These are phyloP conservation scores for Trichothecium roseum DNA, from an alignment of 2,329 filamentous ascomycete species.

Conservation along the genomic window DNA sequence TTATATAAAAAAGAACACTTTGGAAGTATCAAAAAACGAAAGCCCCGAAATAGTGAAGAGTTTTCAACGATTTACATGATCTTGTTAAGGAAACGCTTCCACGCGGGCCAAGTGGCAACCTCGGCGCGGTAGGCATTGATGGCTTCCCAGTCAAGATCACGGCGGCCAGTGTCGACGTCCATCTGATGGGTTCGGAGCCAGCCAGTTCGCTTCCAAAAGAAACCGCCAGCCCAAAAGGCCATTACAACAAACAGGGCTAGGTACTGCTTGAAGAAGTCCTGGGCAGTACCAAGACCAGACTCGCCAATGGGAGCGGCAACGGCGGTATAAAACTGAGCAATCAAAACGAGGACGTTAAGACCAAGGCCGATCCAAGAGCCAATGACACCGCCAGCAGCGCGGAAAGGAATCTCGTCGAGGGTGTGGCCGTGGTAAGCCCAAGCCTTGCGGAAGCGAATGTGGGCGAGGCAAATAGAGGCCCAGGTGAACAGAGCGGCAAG, in stretches of 20 bases:
- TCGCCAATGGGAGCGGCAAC: slow-evolving; percentile 24
- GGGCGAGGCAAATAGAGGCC: slow-evolving; percentile 52
- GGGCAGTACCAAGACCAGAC: slow-evolving; percentile 25
- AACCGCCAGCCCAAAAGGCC: slow-evolving; percentile 46
- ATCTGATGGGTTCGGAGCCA: slow-evolving; percentile 51
- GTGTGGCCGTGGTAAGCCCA: slow-evolving; percentile 49
- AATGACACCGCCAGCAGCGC: slow-evolving; percentile 46
- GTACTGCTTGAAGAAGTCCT: slow-evolving; percentile 45
- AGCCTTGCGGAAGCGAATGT: slow-evolving; percentile 54
- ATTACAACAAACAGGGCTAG: slow-evolving; percentile 45
- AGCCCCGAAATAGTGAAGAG: too few relatives aligned
- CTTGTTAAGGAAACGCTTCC: slow-evolving; percentile 29
- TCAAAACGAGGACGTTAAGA: slow-evolving; percentile 43
- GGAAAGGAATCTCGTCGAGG: slow-evolving; percentile 58
- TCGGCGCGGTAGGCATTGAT: slow-evolving; percentile 44
- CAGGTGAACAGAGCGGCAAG: slow-evolving; percentile 53
- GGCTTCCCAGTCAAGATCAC: slow-evolving; percentile 55
- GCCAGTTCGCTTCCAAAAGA: slow-evolving; percentile 54
- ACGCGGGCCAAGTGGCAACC: slow-evolving; percentile 40
- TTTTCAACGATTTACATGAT: slow-evolving; percentile 21
- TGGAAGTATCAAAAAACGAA: too few relatives aligned
- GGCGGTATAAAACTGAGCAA: slow-evolving; percentile 46
- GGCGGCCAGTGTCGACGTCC: slow-evolving; percentile 56
- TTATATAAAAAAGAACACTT: too few relatives aligned
- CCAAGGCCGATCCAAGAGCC: slow-evolving; percentile 54